Evolutionary conservation across 371 early-diverging fungal genomes (phyloP).

Genomic region (Haplosporangium sp.): DNA sequence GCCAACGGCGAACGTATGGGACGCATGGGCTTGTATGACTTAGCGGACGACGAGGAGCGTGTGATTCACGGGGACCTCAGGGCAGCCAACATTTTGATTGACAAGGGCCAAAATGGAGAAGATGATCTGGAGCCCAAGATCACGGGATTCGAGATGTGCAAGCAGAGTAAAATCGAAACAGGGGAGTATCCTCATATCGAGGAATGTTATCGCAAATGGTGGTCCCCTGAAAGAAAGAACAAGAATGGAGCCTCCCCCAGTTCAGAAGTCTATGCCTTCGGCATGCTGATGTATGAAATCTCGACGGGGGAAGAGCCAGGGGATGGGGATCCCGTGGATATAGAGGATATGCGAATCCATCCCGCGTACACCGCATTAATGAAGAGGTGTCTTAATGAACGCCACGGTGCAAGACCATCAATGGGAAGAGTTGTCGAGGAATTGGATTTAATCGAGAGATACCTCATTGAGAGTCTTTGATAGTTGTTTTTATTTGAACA

Average conservation of each 20-base stretch:
- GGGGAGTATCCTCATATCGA: slow-evolving; percentile 5
- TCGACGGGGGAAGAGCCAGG: slow-evolving; percentile 22
- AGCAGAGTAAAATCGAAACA: neutral
- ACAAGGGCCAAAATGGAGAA: slow-evolving; percentile 8
- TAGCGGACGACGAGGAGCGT: neutral
- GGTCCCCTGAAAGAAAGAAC: slow-evolving; percentile 17
- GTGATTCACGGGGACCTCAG: slow-evolving; percentile 28
- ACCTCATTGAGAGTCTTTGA: slow-evolving; percentile 8
- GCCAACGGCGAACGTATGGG: too few relatives aligned
- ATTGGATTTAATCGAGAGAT: slow-evolving; percentile 10
- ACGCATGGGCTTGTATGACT: too few relatives aligned
- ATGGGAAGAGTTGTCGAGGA: slow-evolving; percentile 20
- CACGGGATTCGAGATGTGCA: slow-evolving; percentile 31
- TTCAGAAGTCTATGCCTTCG: slow-evolving; percentile 28
- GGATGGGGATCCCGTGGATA: slow-evolving; percentile 13
- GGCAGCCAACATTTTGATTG: slow-evolving; percentile 25
- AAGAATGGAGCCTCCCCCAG: slow-evolving; percentile 2
- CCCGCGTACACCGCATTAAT: slow-evolving; percentile 17
- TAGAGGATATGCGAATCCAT: slow-evolving; percentile 11
- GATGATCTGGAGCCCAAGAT: slow-evolving; percentile 25
- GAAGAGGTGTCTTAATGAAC: slow-evolving; percentile 16
- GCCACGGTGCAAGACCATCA: slow-evolving; percentile 7
- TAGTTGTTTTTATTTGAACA: neutral
- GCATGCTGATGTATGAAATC: slow-evolving; percentile 32
- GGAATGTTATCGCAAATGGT: slow-evolving; percentile 9